Evolutionary conservation across 2,329 filamentous ascomycete genomes (phyloP), one percentile per base, ranked within the genome.

Genomic region (Microdochium bolleyi): DNA sequence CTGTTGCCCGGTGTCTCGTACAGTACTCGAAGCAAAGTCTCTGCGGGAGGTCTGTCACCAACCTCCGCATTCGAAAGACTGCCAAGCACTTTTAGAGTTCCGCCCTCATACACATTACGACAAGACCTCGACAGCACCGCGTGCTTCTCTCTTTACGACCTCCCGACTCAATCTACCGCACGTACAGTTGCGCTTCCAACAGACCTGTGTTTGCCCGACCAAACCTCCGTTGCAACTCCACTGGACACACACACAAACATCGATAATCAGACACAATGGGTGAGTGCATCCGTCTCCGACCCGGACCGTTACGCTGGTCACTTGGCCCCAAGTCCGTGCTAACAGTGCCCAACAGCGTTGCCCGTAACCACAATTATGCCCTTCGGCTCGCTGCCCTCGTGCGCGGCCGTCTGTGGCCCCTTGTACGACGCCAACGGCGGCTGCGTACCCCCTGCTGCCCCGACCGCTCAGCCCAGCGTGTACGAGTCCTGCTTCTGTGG

Each of bases 401-500:
- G 87, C 62, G 85, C 82, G 10, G 65, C 72, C 22, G 56, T 64
- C 49, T 90, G 87, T 62, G 75, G 77, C 46, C 65, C 73, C 25
- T 80, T 90, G 48, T 83, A 78, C 64, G 80, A 88, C 67, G 89
- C 87, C 54, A 88, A 91, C 63, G 79, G 78, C 48, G 82, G 75
- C 56, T 95, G 90, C 68, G 77, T 86, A 1, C 85, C 86, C 3
- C 80, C 79, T 3, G 75, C 70, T 24, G 73, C 69, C 3, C 67
- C 77, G 4, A 66, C 70, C 7, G 74, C 76, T 50, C 73, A 76
- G 49, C 66, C 77, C 41, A 62, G 67, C 21, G 78, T 74, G 46
- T 89, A 87, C 66, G 74, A 82, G 51, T 73, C 76, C 34, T 95
- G 90, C 70, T 91, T 95, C 72, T 95, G 90, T 71, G 72, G 76